Evolutionary conservation across 2,329 filamentous ascomycete species (phyloP).

Genomic region (Clathrospora elynae): DNA sequence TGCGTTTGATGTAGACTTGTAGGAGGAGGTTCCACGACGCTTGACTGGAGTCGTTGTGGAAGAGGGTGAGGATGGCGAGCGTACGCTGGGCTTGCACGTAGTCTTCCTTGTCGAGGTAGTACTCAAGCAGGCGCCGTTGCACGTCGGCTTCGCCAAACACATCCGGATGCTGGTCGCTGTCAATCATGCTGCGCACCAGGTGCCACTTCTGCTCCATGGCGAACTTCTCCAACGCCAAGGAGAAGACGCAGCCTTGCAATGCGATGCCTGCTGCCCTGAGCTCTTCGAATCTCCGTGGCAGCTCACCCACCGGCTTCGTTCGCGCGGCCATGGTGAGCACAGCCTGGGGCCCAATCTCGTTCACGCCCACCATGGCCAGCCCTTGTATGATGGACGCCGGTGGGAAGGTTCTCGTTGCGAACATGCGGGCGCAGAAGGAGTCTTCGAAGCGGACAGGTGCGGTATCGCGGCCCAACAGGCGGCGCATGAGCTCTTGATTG

Average conservation of each 20-base stretch:
- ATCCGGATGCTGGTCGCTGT: constrained; percentile 69
- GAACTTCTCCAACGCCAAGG: constrained; percentile 67
- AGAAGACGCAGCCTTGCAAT: constrained; percentile 67
- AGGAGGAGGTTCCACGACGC: constrained; percentile 57
- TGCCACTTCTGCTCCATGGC: constrained; percentile 61
- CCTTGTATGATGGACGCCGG: constrained; percentile 73
- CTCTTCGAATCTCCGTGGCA: constrained; percentile 64
- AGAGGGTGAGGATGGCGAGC: constrained; percentile 58
- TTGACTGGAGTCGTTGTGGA: constrained; percentile 42
- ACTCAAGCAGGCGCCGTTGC: constrained; percentile 60
- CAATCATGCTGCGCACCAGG: constrained; percentile 58
- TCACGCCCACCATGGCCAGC: constrained; percentile 71
- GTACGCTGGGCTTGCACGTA: constrained; percentile 61
- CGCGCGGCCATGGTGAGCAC: constrained; percentile 77
- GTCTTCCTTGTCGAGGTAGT: constrained; percentile 58
- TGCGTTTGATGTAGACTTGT: constrained; percentile 45
- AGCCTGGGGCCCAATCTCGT: constrained; percentile 74
- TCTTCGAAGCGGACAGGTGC: constrained; percentile 60
- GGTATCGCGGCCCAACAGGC: constrained; percentile 50
- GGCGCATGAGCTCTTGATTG: constrained; percentile 42
- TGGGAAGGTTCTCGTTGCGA: constrained; percentile 76
- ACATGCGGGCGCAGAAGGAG: constrained; percentile 75
- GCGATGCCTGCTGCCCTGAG: constrained; percentile 67
- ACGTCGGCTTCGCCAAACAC: constrained; percentile 61
- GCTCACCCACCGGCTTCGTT: constrained; percentile 60